Evolutionary conservation across 495 filamentous ascomycete species (phyloP).

Genomic region (Tuber aestivum): DNA sequence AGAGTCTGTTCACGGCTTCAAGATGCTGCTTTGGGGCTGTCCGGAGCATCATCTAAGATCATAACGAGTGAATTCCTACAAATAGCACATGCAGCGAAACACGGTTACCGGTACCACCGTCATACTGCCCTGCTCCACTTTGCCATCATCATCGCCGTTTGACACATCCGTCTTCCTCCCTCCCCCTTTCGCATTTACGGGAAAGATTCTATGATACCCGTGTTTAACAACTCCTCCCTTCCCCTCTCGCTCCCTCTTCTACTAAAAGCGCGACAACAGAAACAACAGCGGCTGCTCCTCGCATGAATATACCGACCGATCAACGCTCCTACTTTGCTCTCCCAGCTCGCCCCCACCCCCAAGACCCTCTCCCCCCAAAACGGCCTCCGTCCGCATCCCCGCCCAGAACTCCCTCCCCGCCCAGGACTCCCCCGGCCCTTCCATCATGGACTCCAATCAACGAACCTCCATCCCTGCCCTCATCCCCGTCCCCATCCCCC

Average conservation of each 20-base stretch:
- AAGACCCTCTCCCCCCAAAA: constrained; percentile 6
- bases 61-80: too few relatives aligned
- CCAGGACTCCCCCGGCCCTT: neutral
- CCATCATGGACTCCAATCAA: constrained; percentile 8
- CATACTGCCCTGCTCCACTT: neutral
- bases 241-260: neutral
- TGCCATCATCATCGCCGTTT: neutral
- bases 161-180: neutral
- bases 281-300: neutral
- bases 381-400: constrained; percentile 6
- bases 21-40: too few relatives aligned
- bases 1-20: too few relatives aligned
- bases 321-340: constrained; percentile 27
- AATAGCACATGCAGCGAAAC: too few relatives aligned
- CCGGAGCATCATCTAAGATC: too few relatives aligned
- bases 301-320: constrained; percentile 3
- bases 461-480: constrained; percentile 4
- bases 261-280: neutral
- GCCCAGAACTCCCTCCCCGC: constrained; percentile 6
- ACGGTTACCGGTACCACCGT: too few relatives aligned
- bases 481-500: neutral
- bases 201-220: neutral
- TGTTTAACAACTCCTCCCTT: neutral
- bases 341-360: constrained; percentile 8
- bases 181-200: neutral